Percentiles rank a stretch among this genome's conserved stretches.
phyloP scores from a whole-genome alignment of 768 basidiomycete genomes.

The Arthromyces matolae region DNA sequence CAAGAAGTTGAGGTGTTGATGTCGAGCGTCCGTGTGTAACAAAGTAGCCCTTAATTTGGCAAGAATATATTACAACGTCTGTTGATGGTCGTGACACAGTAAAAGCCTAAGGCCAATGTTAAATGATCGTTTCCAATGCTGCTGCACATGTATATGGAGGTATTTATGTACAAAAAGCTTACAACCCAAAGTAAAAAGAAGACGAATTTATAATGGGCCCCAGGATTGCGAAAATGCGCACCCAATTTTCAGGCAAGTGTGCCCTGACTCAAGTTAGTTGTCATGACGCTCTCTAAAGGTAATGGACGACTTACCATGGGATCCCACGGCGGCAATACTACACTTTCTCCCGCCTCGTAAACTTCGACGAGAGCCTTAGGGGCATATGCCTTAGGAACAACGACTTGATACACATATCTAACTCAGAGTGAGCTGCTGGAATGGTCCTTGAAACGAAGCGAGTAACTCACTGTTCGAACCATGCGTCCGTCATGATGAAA shows the following conservation, averaged over 20 bases:
- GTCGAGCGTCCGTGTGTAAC: too few relatives aligned
- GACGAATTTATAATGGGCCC: too few relatives aligned
- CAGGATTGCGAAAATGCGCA: too few relatives aligned
- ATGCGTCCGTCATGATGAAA: slow-evolving; percentile 87
- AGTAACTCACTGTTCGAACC: slow-evolving; percentile 81
- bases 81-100: too few relatives aligned
- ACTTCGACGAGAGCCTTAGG: slow-evolving; percentile 80
- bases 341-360: slow-evolving; percentile 60
- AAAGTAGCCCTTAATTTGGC: too few relatives aligned
- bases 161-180: too few relatives aligned
- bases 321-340: slow-evolving; percentile 88
- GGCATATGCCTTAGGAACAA: slow-evolving; percentile 77
- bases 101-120: too few relatives aligned
- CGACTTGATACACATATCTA: slow-evolving; percentile 91
- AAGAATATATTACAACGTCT: too few relatives aligned
- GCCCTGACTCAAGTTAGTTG: not conserved
- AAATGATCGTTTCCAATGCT: too few relatives aligned
- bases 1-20: too few relatives aligned
- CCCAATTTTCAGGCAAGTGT: slow-evolving; percentile 2
- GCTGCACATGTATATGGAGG: too few relatives aligned
- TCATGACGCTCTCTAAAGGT: not conserved
- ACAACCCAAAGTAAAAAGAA: too few relatives aligned
- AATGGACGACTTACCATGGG: slow-evolving; percentile 58
- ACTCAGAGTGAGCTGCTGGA: not conserved
- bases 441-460: not conserved